Base-by-base conservation (phyloP, 139 green algal species). In the Micractinium sp. region DNA sequence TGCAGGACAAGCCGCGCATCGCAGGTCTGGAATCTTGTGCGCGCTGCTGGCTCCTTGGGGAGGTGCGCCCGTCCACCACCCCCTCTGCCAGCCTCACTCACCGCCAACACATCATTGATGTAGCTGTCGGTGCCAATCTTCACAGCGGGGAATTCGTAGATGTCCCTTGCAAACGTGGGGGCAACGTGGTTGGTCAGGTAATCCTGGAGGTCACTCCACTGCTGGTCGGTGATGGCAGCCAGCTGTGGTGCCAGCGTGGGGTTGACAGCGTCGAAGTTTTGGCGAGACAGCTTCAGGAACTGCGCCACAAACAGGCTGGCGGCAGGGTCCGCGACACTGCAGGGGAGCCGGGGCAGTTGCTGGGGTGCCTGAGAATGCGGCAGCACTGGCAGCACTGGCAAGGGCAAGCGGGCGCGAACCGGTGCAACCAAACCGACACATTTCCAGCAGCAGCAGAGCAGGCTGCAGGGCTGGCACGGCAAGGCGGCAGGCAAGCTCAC, bases 151-250 rank as follows among this genome's bases (percentile, higher is more conserved):
- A 56, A 5, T 5, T 56, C 47, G 9, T 56, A 56, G 9, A 56
- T 16, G 47, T 56, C 47, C 9, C 9, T 56, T 5, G 47, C 47
- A 56, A 56, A 56, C 47, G 5, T 9, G 9, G n/a, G n/a, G n/a
- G 47, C 9, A 56, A 56, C 47, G 9, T 56, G 47, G 47, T 56
- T 56, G 9, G 47, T 56, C 29, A 93, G 79, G 78, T 93, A 93
- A 53, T 66, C 61, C 88, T 93, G 39, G 0, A 93, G 73, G 36
- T 84, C 23, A 38, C 0, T 3, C 77, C 76, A 91, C 53, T 85
- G 71, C 13, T 36, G 0, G 7, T 13, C 39, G 9, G 85, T 86
- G 61, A 93, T 86, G 33, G 27, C 33, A 12, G 61, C 41, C 38
- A 91, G 79, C 31, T 33, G n/a, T 23, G 74, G 16, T 0, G 33